phyloP scores from a whole-genome alignment of 1,284 basidiomycete genomes.

The Ustilago hordei region DNA sequence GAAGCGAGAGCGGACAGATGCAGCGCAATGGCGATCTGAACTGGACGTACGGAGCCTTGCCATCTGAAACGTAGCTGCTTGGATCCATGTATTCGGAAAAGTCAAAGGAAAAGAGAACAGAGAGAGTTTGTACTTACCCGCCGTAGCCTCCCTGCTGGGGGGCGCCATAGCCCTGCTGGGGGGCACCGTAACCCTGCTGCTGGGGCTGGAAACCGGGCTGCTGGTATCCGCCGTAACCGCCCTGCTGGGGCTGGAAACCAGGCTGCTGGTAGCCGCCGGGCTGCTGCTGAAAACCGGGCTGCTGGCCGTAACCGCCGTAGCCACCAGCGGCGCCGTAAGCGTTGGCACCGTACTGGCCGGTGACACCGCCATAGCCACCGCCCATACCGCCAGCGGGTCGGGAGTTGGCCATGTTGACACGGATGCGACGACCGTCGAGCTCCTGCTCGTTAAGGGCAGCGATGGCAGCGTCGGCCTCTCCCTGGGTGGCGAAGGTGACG shows the following conservation, averaged over 20 bases:
- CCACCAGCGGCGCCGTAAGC: conserved; percentile 56
- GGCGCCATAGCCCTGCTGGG: conserved; percentile 59
- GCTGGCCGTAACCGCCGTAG: conserved; percentile 52
- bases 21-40: not conserved
- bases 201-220: conserved; percentile 34
- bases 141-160: conserved; percentile 59
- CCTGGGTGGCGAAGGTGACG: conserved; percentile 73
- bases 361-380: conserved; percentile 64
- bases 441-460: conserved; percentile 85
- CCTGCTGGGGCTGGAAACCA: conserved; percentile 39
- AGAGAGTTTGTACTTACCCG: conserved; percentile 33
- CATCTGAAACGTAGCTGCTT: conserved; percentile 14
- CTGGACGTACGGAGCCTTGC: conserved; percentile 5
- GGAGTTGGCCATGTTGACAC: conserved; percentile 92
- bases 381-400: conserved; percentile 72
- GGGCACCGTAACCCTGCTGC: conserved; percentile 56
- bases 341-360: conserved; percentile 67
- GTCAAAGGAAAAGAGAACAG: conserved; percentile 1
- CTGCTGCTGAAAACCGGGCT: conserved; percentile 55
- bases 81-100: conserved; percentile 4
- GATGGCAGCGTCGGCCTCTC: conserved; percentile 86
- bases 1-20: not conserved
- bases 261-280: conserved; percentile 15
- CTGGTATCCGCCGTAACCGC: conserved; percentile 36
- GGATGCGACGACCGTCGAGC: conserved; percentile 89